These are phyloP conservation scores for Penstemon eatonii DNA, from an alignment of 257 asterid genomes.

Conservation along the genomic window DNA sequence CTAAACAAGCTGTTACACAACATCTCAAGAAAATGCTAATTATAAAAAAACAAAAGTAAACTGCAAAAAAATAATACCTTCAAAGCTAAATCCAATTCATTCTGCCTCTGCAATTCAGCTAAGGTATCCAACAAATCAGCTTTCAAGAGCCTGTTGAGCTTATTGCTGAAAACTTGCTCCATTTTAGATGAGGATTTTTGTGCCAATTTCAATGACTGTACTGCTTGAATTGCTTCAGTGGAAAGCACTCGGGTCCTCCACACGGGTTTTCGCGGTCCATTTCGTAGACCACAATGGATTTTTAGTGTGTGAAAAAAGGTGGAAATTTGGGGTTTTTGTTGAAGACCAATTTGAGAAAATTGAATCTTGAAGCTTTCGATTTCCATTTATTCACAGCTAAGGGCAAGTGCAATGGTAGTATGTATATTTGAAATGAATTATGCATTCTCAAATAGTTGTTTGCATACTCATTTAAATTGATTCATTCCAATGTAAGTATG, in stretches of 20 bases:
- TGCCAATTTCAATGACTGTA: conserved; percentile 68
- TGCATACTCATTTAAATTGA: no score
- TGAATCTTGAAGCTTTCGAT: conserved; percentile 36
- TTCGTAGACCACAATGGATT: conserved; percentile 56
- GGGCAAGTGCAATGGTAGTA: no score
- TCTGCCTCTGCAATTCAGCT: conserved; percentile 71
- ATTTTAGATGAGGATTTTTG: conserved; percentile 44
- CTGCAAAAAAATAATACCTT: conserved; percentile 30
- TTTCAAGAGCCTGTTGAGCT: conserved; percentile 64
- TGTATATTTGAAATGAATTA: no score
- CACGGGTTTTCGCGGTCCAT: conserved; percentile 65
- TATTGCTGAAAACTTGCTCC: conserved; percentile 44
- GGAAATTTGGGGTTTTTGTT: conserved; percentile 22
- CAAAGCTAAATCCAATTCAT: conserved; percentile 57
- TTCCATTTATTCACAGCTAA: neutral
- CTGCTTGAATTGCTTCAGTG: conserved; percentile 73
- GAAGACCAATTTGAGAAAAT: conserved; percentile 28
- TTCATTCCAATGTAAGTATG: no score
- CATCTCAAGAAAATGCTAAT: neutral
- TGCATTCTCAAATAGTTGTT: no score
- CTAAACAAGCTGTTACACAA: neutral
- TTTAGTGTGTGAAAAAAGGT: conserved; percentile 11
- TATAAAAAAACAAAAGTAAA: neutral
- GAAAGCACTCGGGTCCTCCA: conserved; percentile 72
- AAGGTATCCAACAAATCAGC: conserved; percentile 63